Conservation (phyloP, 1,139 yeast genomes). For the Suhomyces atakaporum region DNA sequence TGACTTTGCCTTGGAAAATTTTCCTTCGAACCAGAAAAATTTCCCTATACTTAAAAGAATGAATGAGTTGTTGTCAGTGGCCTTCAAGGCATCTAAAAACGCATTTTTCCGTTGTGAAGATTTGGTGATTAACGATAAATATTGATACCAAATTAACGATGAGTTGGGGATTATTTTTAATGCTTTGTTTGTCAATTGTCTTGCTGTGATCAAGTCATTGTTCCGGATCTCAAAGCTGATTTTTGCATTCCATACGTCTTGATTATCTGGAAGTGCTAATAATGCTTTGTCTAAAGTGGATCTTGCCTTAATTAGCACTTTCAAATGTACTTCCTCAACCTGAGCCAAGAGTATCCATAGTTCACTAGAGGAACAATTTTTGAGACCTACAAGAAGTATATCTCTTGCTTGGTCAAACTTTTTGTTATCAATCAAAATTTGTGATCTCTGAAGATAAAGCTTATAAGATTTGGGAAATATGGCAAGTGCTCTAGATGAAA, state of each 20-base stretch:
- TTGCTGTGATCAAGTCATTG: slow-evolving; percentile 54
- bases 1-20: slow-evolving; percentile 60
- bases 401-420: slow-evolving; percentile 47
- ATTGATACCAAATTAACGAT: slow-evolving; percentile 63
- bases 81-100: slow-evolving; percentile 71
- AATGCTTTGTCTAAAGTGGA: slow-evolving; percentile 73
- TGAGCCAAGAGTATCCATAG: slow-evolving; percentile 62
- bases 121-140: slow-evolving; percentile 52
- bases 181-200: slow-evolving; percentile 59
- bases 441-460: slow-evolving; percentile 61
- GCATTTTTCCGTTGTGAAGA: slow-evolving; percentile 61
- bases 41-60: slow-evolving; percentile 67
- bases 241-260: slow-evolving; percentile 58
- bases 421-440: slow-evolving; percentile 39
- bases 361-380: slow-evolving; percentile 36
- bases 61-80: slow-evolving; percentile 60
- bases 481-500: slow-evolving; percentile 48
- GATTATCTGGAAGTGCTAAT: slow-evolving; percentile 50
- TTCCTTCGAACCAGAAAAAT: slow-evolving; percentile 70
- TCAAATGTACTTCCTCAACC: slow-evolving; percentile 45
- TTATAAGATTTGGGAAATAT: slow-evolving; percentile 50
- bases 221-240: slow-evolving; percentile 57
- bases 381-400: slow-evolving; percentile 50
- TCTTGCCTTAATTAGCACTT: slow-evolving; percentile 60
- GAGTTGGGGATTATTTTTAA: slow-evolving; percentile 60